Base-by-base conservation (phyloP, 1,284 basidiomycete genomes). In the Pascua guehoae region DNA sequence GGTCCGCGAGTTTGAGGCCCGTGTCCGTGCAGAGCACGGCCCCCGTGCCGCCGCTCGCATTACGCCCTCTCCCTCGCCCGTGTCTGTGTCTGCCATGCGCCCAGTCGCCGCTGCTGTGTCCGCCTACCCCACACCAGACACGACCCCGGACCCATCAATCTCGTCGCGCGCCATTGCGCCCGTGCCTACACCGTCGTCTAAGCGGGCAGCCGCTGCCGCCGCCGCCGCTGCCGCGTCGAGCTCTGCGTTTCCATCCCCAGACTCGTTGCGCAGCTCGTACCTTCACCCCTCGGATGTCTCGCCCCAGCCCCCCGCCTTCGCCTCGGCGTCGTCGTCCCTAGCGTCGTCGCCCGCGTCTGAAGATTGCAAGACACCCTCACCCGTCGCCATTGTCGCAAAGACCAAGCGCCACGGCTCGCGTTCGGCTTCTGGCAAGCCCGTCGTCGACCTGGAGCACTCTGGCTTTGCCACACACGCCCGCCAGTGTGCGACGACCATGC, bases 281-380 rank as follows among this genome's bases (percentile, higher is more conserved):
- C 62, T 67, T 51, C 58, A 61, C 52, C 62, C 60, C 56, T 54
- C 47, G 36, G 57, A 56, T 54, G 54, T 58, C 54, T 66, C 66
- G 12, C 67, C 68, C 11, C 67, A 66, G 45, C 69, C 67, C 32
- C 70, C 72, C n/a, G 64, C 71, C 41, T 68, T 74, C 47, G 64
- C 66, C 5, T 70, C 68, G n/a, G 69, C 72, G 17, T 69, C 63
- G 45, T 72, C 70, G 3, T 73, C 72, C 5, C 62, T 75, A 12
- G 64, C 62, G 24, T 74, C 72, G 8, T 73, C 71, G 51, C 74
- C 74, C 0, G 74, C 72, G 4, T 69, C 66, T 1, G 74, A 76
- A 52, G 72, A 76, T 60, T 76, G 74, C 65, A 74, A 73, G 61
- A 76, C 74, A 8, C 74, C 74, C 9, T 72, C 70, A 12, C 74